Percentiles rank a stretch among this genome's conserved stretches.
Conservation (phyloP, 2,329 filamentous ascomycete species). For the Aspergillus ibericus region DNA sequence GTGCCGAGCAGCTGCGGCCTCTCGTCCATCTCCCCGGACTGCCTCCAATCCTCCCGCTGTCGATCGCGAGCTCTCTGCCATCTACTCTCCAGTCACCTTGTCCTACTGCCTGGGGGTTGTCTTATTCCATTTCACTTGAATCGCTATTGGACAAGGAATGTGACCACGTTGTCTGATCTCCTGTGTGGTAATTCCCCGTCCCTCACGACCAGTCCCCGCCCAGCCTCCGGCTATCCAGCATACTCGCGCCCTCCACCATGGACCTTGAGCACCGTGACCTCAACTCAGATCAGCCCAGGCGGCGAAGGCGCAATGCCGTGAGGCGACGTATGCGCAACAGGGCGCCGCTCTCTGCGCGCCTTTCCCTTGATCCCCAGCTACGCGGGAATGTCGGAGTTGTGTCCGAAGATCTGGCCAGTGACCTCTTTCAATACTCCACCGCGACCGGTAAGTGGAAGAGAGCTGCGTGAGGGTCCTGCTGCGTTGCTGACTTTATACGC, state of each 20-base stretch:
- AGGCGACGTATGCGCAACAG: conserved; percentile 58
- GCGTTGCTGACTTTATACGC: background rate
- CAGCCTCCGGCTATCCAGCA: conserved; percentile 24
- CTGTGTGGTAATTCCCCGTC: conserved; percentile 6
- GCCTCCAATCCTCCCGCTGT: conserved; percentile 24
- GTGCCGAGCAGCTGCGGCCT: conserved; percentile 28
- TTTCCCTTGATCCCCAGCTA: conserved; percentile 82
- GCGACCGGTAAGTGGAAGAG: conserved; percentile 50
- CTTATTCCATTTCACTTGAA: conserved; percentile 1
- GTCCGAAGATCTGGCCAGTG: conserved; percentile 79
- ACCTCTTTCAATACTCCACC: conserved; percentile 67
- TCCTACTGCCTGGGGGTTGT: background rate
- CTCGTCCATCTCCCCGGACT: conserved; percentile 32
- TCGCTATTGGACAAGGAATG: background rate
- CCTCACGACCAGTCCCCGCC: conserved; percentile 6
- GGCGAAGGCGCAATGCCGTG: conserved; percentile 49
- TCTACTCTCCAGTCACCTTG: background rate
- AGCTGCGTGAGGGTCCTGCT: background rate
- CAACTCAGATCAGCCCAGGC: conserved; percentile 49
- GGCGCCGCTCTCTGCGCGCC: conserved; percentile 71
- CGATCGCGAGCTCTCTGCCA: conserved; percentile 2
- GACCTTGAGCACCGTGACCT: conserved; percentile 43
- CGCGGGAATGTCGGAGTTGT: conserved; percentile 82
- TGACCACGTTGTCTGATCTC: background rate
- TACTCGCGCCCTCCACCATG: conserved; percentile 35